Percentiles rank a stretch among this genome's conserved stretches.
phyloP scores from a whole-genome alignment of 2,329 filamentous ascomycete genomes.

The Gyromitra esculenta region DNA sequence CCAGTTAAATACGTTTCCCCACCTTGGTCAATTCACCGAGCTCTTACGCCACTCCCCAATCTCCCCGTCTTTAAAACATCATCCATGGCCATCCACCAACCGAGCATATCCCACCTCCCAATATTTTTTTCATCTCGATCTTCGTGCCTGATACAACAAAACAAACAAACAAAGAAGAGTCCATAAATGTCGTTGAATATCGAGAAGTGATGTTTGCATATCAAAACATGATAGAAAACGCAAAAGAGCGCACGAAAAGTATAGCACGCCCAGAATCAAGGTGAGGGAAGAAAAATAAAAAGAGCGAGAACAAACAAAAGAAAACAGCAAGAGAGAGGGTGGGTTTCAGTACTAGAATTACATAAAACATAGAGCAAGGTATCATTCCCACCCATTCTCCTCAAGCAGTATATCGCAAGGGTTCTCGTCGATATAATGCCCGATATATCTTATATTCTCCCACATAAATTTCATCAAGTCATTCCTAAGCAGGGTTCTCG shows the following conservation, averaged over 20 bases:
- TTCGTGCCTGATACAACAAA: slow-evolving; percentile 8
- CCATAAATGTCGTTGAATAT: slow-evolving; percentile 33
- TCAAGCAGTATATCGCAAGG: slow-evolving; percentile 41
- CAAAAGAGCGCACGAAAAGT: slow-evolving; percentile 37
- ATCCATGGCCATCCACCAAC: slow-evolving; percentile 7
- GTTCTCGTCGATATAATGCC: slow-evolving; percentile 38
- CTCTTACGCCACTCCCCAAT: background rate
- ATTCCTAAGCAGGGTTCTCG: slow-evolving; percentile 27
- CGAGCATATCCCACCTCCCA: slow-evolving; percentile 17
- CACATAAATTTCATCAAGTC: slow-evolving; percentile 16
- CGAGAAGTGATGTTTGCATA: slow-evolving; percentile 35
- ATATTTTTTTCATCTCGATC: slow-evolving; percentile 47
- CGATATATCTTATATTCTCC: slow-evolving; percentile 43
- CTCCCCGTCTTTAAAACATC: slow-evolving; percentile 8
- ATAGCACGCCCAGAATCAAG: slow-evolving; percentile 38
- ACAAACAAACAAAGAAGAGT: slow-evolving; percentile 34
- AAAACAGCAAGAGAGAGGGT: slow-evolving; percentile 25
- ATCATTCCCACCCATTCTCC: slow-evolving; percentile 50
- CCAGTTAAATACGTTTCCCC: slow-evolving; percentile 31
- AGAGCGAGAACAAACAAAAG: slow-evolving; percentile 34
- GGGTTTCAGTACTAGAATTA: slow-evolving; percentile 50
- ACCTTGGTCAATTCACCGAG: background rate
- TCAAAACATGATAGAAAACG: slow-evolving; percentile 43
- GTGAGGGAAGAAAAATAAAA: slow-evolving; percentile 38
- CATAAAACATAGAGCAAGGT: slow-evolving; percentile 51